A percentile compares a stretch with the other conserved stretches of the same genome.
These are phyloP conservation scores for Yamadazyma ubonensis DNA, from an alignment of 805 yeast species.

Conservation along the genomic window DNA sequence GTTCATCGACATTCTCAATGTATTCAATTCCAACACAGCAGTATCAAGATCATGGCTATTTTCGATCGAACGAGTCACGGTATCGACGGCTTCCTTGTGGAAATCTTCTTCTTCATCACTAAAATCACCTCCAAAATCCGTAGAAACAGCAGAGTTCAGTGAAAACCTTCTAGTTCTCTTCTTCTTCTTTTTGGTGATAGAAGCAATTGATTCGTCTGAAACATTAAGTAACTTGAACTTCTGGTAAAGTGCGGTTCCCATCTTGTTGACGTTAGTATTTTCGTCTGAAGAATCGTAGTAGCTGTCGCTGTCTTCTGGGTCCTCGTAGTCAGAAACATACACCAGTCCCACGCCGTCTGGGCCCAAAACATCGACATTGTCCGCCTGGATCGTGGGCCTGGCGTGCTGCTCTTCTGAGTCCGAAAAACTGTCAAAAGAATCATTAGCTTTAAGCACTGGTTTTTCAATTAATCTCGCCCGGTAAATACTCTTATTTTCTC, in stretches of 20 bases:
- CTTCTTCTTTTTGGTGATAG: conserved; percentile 46
- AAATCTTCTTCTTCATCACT: conserved; percentile 62
- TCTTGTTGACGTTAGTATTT: conserved; percentile 3
- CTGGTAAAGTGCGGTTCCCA: conserved; percentile 11
- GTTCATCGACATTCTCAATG: conserved; percentile 96
- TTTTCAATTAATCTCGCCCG: conserved; percentile 50
- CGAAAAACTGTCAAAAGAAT: conserved; percentile 23
- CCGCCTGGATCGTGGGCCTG: conserved; percentile 20
- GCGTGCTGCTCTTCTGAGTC: conserved; percentile 21
- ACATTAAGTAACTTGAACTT: conserved; percentile 38
- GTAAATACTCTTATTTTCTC: conserved; percentile 49
- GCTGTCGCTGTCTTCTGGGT: conserved; percentile 45
- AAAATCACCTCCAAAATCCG: conserved; percentile 46
- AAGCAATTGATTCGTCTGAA: conserved; percentile 60
- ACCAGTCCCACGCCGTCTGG: conserved; percentile 50
- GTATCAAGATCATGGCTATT: conserved; percentile 92
- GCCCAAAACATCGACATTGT: conserved; percentile 47
- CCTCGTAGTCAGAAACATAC: conserved; percentile 49
- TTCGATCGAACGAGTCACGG: conserved; percentile 87
- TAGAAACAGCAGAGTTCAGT: conserved; percentile 37
- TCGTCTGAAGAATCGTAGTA: conserved; percentile 32
- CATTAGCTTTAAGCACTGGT: conserved; percentile 33
- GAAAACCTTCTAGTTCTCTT: conserved; percentile 36
- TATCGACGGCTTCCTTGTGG: conserved; percentile 86
- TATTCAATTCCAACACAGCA: conserved; percentile 87